Conservation (phyloP, 2,329 filamentous ascomycete genomes). For the Plenodomus biglobosus region DNA sequence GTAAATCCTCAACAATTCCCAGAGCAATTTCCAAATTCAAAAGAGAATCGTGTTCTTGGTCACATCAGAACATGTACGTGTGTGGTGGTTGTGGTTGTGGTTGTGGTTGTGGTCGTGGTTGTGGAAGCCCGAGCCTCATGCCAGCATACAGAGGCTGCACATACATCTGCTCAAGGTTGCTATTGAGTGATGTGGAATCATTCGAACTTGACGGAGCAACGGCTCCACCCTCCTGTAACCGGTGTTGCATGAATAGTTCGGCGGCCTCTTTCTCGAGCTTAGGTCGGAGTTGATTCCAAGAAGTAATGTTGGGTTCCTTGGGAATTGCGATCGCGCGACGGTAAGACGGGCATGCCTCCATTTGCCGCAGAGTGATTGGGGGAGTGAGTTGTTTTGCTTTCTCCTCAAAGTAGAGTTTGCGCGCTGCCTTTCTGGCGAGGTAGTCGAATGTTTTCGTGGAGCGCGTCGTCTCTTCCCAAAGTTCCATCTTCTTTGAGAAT, state of each 20-base stretch:
- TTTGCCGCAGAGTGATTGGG: slow-evolving; percentile 37
- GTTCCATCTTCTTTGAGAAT: slow-evolving; percentile 43
- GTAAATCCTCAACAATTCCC: neutral
- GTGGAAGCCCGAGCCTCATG: no score
- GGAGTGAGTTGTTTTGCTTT: slow-evolving; percentile 42
- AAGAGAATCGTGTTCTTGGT: neutral
- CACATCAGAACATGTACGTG: neutral
- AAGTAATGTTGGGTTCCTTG: slow-evolving; percentile 41
- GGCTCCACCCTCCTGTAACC: slow-evolving; percentile 8
- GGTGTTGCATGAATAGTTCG: slow-evolving; percentile 13
- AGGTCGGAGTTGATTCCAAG: slow-evolving; percentile 41
- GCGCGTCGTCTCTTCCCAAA: slow-evolving; percentile 40
- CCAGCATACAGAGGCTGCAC: no score
- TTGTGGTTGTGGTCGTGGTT: neutral
- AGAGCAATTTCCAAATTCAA: neutral
- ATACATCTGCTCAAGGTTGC: neutral
- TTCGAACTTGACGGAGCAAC: neutral
- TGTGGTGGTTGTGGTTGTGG: neutral
- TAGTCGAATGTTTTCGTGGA: slow-evolving; percentile 34
- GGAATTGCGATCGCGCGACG: slow-evolving; percentile 44
- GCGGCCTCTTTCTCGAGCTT: slow-evolving; percentile 41
- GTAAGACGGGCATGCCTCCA: slow-evolving; percentile 46
- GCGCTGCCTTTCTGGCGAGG: slow-evolving; percentile 36
- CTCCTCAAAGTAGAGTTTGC: slow-evolving; percentile 42
- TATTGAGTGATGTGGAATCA: neutral